phyloP scores from a whole-genome alignment of 192 early-diverging fungal species.

The Podila epicladia region DNA sequence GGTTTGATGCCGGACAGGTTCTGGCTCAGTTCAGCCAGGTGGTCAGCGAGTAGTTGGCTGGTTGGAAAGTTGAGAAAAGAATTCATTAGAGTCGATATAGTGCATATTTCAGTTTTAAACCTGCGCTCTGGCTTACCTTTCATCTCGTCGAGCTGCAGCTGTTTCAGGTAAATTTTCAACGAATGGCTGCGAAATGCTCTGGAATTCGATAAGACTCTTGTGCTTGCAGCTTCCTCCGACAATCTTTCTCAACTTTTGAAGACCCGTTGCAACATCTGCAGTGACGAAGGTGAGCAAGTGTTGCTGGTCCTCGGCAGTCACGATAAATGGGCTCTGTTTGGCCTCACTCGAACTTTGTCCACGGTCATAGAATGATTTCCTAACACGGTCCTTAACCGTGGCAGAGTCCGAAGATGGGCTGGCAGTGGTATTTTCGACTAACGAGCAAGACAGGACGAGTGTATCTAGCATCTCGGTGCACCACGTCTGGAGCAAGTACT shows the following conservation, averaged over 20 bases:
- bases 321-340: not conserved
- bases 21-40: slow-evolving; percentile 17
- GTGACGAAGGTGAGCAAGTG: slow-evolving; percentile 2
- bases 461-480: slow-evolving; percentile 26
- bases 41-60: slow-evolving; percentile 11
- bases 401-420: not conserved
- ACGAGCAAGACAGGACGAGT: not conserved
- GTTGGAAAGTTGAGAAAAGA: not conserved
- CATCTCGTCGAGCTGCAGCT: not conserved
- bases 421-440: not conserved
- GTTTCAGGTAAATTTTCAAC: not conserved
- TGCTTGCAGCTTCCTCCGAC: slow-evolving; percentile 35
- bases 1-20: slow-evolving; percentile 12
- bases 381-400: not conserved
- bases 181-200: slow-evolving; percentile 3
- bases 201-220: slow-evolving; percentile 33
- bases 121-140: not conserved
- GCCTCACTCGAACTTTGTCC: not conserved
- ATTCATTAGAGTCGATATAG: not conserved
- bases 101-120: no score
- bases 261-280: not conserved
- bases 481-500: slow-evolving; percentile 38
- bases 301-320: slow-evolving; percentile 9
- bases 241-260: slow-evolving; percentile 30
- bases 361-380: not conserved